Base-by-base conservation (phyloP, 2,329 filamentous ascomycete genomes). In the Rhytidhysteron rufulum region DNA sequence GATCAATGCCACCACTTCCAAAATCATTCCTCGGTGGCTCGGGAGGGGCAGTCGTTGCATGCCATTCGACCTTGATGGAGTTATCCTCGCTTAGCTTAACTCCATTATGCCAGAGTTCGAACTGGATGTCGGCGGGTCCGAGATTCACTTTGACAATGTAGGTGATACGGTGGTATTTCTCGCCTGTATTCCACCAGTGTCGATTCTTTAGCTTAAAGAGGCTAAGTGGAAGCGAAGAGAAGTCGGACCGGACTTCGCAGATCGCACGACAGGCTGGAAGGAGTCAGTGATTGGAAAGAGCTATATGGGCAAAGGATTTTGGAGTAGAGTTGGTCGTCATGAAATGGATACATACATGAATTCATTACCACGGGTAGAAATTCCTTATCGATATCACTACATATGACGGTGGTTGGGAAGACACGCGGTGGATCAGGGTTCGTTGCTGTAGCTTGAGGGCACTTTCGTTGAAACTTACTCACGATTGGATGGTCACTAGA, bases 81-180 rank as follows among this genome's bases (percentile, higher is more conserved):
- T 62, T 49, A 33, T 64, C 60, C 7, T 51, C 49, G 31, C 53
- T 58, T 4, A 66, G 49, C 39, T 65, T 65, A 21, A 58, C 53
- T 20, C 57, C 56, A 20, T 64, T 49, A 40, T 60, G 60, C 61
- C 63, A 67, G 1, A 68, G 54, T 47, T 66, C 63, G 39, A 68
- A 68, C 3, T 51, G 49, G 5, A 68, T 51, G 22, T 67, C 65
- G 0, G 65, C 66, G 0, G 65, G 62, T 0, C 64, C 66, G 17
- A 68, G 58, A 30, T 64, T 44, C 9, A 68, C 63, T n/a, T 57
- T 52, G 2, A 69, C 51, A 9, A 60, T 43, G 39, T 62, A 68
- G 24, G 63, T 55, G 11, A 68, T 58, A 31, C 54, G 51, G 34
- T 57, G 44, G 41, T 65, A 63, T 40, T 58, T 55, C 37, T 57